Evolutionary conservation across 2,329 filamentous ascomycete species (phyloP), one percentile per base, ranked within the genome.

Genomic region (Didymella keratinophila): DNA sequence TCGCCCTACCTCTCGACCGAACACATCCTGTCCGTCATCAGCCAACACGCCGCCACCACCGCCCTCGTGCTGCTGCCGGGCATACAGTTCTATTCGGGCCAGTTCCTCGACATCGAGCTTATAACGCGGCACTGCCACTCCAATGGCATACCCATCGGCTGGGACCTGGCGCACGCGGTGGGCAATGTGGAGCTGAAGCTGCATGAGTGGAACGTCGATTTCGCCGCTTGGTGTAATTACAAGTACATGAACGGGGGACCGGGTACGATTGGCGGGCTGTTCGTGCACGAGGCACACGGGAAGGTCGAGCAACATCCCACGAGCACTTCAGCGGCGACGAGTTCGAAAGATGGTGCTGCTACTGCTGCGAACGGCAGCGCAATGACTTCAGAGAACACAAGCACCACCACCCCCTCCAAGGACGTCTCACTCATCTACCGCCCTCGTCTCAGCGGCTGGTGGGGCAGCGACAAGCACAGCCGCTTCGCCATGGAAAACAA

Each of bases 191-290:
- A 90, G 39, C 78, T 97, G 18, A 78, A 82, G 57, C 82, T 97
- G 20, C 92, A 96, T 76, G 91, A 94, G 68, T 97, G 93, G 93
- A 84, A 90, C 65, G 92, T 96, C 32, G 93, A 97, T 75, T 96
- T 96, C 70, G 93, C 93, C 16, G 91, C 86, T 52, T 97, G 93
- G 93, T 97, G 93, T 78, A 93, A 89, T 18, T 97, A 97, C 83
- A 97, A 97, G 79, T 97, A 97, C 79, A 85, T 96, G 74, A 96
- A 96, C 73, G 87, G 88, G 25, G 93, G 93, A 0, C 92, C 93
- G 0, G 93, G 93, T 4, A 84, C 88, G 16, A 96, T 96, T 63
- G 92, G 86, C 1, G 92, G 89, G 0, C 81, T 89, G 0, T 97
- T 93, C 65, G 89, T 97, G 9, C 92, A 97, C 75, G 86, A 91